These are phyloP conservation scores for Pseudogymnoascus destructans DNA, from an alignment of 2,329 filamentous ascomycete genomes.

Conservation along the genomic window DNA sequence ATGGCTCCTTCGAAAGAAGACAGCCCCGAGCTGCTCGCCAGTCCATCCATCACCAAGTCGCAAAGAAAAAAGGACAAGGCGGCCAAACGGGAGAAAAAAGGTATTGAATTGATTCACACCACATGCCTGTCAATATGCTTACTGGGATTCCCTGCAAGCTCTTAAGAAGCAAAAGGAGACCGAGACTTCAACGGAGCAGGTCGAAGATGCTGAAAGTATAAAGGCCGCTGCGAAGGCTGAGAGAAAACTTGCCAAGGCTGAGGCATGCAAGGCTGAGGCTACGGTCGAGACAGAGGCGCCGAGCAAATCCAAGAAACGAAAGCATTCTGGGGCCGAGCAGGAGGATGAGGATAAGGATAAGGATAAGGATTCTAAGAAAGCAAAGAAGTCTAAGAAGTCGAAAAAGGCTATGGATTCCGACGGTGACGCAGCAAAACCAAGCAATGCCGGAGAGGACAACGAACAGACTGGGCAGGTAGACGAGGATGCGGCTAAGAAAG, in stretches of 20 bases:
- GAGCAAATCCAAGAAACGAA: conserved; percentile 12
- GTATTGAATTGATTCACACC: neutral
- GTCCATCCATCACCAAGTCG: neutral
- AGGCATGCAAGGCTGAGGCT: conserved; percentile 17
- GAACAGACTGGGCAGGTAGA: conserved; percentile 12
- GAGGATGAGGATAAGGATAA: neutral
- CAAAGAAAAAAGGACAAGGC: conserved; percentile 1
- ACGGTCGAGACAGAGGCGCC: conserved; percentile 15
- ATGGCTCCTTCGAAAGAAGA: neutral
- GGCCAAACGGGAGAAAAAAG: conserved; percentile 6
- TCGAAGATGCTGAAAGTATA: conserved; percentile 23
- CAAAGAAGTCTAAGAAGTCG: conserved; percentile 12
- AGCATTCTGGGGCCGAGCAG: conserved; percentile 17
- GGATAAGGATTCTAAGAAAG: neutral
- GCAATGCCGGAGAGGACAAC: conserved; percentile 6
- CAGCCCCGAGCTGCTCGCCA: neutral
- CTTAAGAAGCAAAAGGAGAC: neutral
- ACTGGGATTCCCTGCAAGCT: neutral
- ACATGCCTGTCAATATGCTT: neutral
- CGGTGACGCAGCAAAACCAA: conserved; percentile 11
- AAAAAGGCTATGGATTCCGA: conserved; percentile 2
- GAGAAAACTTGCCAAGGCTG: conserved; percentile 18
- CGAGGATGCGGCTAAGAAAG: conserved; percentile 11
- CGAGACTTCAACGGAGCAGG: conserved; percentile 39
- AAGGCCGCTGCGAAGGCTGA: conserved; percentile 17